Evolutionary conservation across 2,329 filamentous ascomycete genomes (phyloP), one percentile per base, ranked within the genome.

Genomic region (Chaetomium sp.): DNA sequence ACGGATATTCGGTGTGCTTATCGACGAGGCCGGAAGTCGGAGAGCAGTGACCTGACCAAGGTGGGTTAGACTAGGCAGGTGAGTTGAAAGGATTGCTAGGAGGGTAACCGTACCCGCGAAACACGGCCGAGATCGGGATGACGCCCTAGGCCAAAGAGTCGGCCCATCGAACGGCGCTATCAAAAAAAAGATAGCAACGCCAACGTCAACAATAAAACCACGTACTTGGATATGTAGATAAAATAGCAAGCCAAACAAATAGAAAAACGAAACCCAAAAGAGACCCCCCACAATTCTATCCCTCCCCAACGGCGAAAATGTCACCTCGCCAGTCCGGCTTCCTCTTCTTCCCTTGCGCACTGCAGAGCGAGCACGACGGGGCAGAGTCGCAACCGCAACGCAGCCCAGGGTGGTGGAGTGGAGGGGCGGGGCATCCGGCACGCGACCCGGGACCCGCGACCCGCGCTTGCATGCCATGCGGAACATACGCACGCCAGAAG

Each of bases 371-470:
- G 33, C 33, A 35, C 45, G 21, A 4, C 45, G n/a, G 38, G 38
- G 38, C 45, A 47, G 45, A n/a, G 45, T 47, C 45, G 45, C 45
- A 47, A 47, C 45, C 45, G 45, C n/a, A 47, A 47, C 38, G n/a
- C 38, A 19, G 38, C 38, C 38, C 38, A 5, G 38, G 38, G 16
- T 6, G 16, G 38, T 6, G 16, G 16, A n/a, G 31, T 29, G 27
- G 27, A 29, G 21, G 31, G 35, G n/a, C 2, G 42, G n/a, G 60
- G 54, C 54, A 33, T 31, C 55, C 61, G 61, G 61, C 55, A 47
- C 49, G 54, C 29, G 45, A 57, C n/a, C 60, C 60, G 61, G 49
- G 35, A 42, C 45, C 60, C 60, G 61, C 56, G 35, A 42, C 45
- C 57, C 50, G 55, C 61, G 54, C 60, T 51, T 62, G 42, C 29